Evolutionary conservation across 345 rosid genomes (phyloP).

Genomic region (Clausena lansium): DNA sequence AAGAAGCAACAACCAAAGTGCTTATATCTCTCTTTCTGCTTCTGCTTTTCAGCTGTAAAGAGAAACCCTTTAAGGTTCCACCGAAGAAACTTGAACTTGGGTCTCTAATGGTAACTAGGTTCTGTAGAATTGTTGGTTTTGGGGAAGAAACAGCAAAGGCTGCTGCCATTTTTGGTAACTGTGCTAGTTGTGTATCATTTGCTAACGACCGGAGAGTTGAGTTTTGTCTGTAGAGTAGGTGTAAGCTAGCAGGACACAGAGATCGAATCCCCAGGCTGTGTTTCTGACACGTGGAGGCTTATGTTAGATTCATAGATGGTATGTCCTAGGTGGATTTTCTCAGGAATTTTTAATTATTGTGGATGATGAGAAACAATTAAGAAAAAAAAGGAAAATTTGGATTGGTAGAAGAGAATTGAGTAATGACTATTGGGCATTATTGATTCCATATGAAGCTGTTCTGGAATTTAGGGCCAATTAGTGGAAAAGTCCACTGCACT

Average conservation of each 20-base stretch:
- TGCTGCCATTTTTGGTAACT: constrained; percentile 34
- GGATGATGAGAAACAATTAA: constrained; percentile 15
- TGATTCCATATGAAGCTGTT: neutral
- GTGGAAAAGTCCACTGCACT: no score
- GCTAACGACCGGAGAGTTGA: neutral
- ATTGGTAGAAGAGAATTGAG: neutral
- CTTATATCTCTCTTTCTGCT: constrained; percentile 25
- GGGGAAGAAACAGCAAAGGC: constrained; percentile 58
- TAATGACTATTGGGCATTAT: neutral
- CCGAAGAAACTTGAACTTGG: constrained; percentile 39
- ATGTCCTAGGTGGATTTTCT: constrained; percentile 33
- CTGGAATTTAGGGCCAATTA: neutral
- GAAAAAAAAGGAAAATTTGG: neutral
- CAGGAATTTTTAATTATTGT: constrained; percentile 17
- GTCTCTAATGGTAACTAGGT: constrained; percentile 37
- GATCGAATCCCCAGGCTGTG: constrained; percentile 30
- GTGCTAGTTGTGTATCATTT: neutral
- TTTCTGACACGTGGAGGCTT: constrained; percentile 49
- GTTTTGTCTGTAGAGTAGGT: neutral
- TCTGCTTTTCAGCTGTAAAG: constrained; percentile 40
- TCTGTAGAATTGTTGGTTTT: constrained; percentile 41
- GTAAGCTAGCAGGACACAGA: constrained; percentile 1
- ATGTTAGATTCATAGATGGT: neutral
- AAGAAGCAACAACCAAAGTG: constrained; percentile 43
- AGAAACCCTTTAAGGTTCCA: constrained; percentile 41